Evolutionary conservation across 2,329 filamentous ascomycete species (phyloP), one percentile per base, ranked within the genome.

Genomic region (Clonostachys solani): DNA sequence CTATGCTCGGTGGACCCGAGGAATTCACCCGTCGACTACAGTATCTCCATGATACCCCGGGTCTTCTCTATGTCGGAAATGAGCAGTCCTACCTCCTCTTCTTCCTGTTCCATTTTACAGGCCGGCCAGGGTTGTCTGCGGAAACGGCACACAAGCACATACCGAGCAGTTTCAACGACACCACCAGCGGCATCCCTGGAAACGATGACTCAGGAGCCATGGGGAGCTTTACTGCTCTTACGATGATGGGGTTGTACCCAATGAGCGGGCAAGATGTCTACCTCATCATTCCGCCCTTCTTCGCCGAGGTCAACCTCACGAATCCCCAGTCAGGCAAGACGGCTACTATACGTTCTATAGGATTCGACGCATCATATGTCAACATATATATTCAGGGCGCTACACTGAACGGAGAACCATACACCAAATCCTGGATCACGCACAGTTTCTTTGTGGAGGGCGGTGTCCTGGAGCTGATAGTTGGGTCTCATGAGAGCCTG

Each of bases 11-110:
- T 33, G 86, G 86, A 0, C 64, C 64, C 0, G 68, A 76, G 2
- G 60, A 60, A 7, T 89, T 88, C 59, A 67, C 77, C 33, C 63
- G 71, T 19, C 79, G 86, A 1, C 73, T 89, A 0, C 67, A 77
- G 43, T 88, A 77, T 63, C 74, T 87, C 42, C 86, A 89, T 60
- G 73, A 80, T 48, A 81, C 78, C 0, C 53, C 55, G 7, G 83
- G 83, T 1, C 72, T 89, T 7, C 71, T 85, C 23, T 87, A 89
- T 60, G 76, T 89, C 40, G 86, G 86, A 19, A 80, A 89, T 55
- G 76, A 80, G 58, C 76, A 76, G 56, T 69, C 69, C 1, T 79
- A 77, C 56, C 59, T 80, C 8, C 68, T 74, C 37, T 64, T 77
- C 12, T 78, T 72, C 56, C 73, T 77, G 52, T 78, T 77, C 67